phyloP scores from a whole-genome alignment of 2,329 filamentous ascomycete species.

The Diaporthe sp. region DNA sequence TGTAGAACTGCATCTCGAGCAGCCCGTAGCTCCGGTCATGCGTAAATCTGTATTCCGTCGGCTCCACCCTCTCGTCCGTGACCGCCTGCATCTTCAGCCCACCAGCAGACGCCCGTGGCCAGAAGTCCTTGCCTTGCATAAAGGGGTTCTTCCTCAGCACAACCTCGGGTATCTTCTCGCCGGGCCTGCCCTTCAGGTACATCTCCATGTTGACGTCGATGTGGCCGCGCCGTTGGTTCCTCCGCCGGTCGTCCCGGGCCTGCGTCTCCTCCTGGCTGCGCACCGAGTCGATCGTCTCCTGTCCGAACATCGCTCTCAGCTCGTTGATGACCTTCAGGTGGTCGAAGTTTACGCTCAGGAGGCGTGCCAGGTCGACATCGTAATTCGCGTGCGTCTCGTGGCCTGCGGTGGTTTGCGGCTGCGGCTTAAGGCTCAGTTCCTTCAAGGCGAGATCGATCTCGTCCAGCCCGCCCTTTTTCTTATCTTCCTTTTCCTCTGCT shows the following conservation, averaged over 20 bases:
- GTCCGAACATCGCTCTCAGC: constrained; percentile 77
- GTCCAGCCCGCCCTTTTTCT: constrained; percentile 53
- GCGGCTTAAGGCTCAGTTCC: constrained; percentile 57
- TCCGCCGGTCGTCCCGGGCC: constrained; percentile 50
- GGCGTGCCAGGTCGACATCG: constrained; percentile 43
- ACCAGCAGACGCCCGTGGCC: constrained; percentile 83
- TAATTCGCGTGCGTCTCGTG: constrained; percentile 39
- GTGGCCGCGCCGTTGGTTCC: constrained; percentile 52
- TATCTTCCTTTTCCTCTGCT: constrained; percentile 36
- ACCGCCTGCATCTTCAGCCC: constrained; percentile 84
- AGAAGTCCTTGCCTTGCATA: constrained; percentile 87
- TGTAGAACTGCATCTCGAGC: constrained; percentile 81
- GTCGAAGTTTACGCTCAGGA: constrained; percentile 69
- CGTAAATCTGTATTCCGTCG: constrained; percentile 80
- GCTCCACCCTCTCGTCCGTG: constrained; percentile 60
- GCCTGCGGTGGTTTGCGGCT: constrained; percentile 36
- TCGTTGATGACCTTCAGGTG: constrained; percentile 90
- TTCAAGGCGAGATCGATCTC: constrained; percentile 69
- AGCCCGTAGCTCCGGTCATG: constrained; percentile 81
- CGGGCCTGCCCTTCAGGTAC: constrained; percentile 66
- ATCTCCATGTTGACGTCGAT: constrained; percentile 66
- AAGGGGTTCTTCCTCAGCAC: constrained; percentile 84
- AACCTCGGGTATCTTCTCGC: constrained; percentile 76
- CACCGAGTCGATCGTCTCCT: constrained; percentile 68
- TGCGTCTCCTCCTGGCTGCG: constrained; percentile 63